A percentile compares a stretch with the other conserved stretches of the same genome.
Evolutionary conservation across 2,329 filamentous ascomycete species (phyloP).

Genomic region (Diaporthe helianthi): DNA sequence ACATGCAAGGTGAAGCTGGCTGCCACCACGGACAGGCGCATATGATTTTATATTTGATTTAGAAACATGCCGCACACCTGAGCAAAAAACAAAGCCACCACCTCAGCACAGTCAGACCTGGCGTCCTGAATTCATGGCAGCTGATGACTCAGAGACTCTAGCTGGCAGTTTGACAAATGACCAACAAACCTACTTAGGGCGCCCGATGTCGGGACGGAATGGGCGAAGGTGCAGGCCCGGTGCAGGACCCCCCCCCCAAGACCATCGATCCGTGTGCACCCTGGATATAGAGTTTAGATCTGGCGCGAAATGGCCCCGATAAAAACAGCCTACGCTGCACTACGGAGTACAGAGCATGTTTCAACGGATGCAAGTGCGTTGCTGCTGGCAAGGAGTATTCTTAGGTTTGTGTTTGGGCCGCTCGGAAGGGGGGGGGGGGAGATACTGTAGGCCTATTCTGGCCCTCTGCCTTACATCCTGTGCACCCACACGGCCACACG

Average conservation of each 20-base stretch:
- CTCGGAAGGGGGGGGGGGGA: too few relatives aligned
- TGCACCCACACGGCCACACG: neutral
- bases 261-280: slow-evolving; percentile 17
- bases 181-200: neutral
- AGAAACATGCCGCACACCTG: neutral
- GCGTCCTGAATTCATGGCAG: neutral
- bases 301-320: neutral
- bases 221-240: neutral
- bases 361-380: too few relatives aligned
- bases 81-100: neutral
- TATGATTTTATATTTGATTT: slow-evolving; percentile 1
- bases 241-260: slow-evolving; percentile 9
- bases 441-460: too few relatives aligned
- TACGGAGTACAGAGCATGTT: too few relatives aligned
- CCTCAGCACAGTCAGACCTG: neutral
- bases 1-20: slow-evolving; percentile 24
- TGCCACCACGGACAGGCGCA: slow-evolving; percentile 10
- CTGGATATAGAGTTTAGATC: slow-evolving; percentile 22
- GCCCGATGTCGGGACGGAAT: slow-evolving; percentile 19
- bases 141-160: slow-evolving; percentile 25
- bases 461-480: too few relatives aligned
- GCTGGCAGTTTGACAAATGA: neutral
- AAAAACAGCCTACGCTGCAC: neutral
- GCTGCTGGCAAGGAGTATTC: too few relatives aligned
- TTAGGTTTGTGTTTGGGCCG: too few relatives aligned